Percentiles rank a stretch among this genome's conserved stretches.
Evolutionary conservation across 768 basidiomycete genomes (phyloP).

Genomic region (Termitomyces titanicus): DNA sequence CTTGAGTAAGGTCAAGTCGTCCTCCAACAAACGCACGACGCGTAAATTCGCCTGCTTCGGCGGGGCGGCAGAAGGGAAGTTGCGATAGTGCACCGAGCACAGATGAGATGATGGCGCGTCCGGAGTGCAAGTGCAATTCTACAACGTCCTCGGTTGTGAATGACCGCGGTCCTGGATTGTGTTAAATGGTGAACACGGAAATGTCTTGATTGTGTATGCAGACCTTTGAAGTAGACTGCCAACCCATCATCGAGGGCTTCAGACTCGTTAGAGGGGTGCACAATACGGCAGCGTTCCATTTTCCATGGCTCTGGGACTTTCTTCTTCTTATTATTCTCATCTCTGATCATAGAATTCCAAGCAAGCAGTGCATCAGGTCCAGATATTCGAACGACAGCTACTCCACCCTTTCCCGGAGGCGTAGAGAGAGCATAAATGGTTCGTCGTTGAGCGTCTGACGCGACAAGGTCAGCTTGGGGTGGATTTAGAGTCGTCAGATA

Average conservation of each 20-base stretch:
- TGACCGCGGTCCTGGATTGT: slow-evolving; percentile 59
- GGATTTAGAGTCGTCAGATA: neutral
- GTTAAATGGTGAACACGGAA: neutral
- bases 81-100: slow-evolving; percentile 60
- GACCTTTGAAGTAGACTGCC: slow-evolving; percentile 79
- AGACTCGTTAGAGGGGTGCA: slow-evolving; percentile 50
- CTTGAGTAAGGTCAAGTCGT: slow-evolving; percentile 82
- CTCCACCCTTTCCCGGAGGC: slow-evolving; percentile 80
- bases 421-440: slow-evolving; percentile 91
- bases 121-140: slow-evolving; percentile 87
- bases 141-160: slow-evolving; percentile 82
- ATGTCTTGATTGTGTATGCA: slow-evolving; percentile 8
- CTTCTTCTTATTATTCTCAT: slow-evolving; percentile 28
- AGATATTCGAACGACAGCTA: slow-evolving; percentile 80
- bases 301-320: slow-evolving; percentile 55
- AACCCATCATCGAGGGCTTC: slow-evolving; percentile 77
- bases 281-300: slow-evolving; percentile 65
- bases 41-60: slow-evolving; percentile 88
- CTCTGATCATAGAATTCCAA: slow-evolving; percentile 54
- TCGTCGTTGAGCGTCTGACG: slow-evolving; percentile 50
- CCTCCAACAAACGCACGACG: slow-evolving; percentile 79
- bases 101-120: slow-evolving; percentile 72
- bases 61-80: slow-evolving; percentile 67
- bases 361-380: slow-evolving; percentile 69
- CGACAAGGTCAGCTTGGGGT: slow-evolving; percentile 14